A percentile compares a stretch with the other conserved stretches of the same genome.
These are phyloP conservation scores for Rosa chinensis DNA, from an alignment of 306 rosid genomes.

Conservation along the genomic window DNA sequence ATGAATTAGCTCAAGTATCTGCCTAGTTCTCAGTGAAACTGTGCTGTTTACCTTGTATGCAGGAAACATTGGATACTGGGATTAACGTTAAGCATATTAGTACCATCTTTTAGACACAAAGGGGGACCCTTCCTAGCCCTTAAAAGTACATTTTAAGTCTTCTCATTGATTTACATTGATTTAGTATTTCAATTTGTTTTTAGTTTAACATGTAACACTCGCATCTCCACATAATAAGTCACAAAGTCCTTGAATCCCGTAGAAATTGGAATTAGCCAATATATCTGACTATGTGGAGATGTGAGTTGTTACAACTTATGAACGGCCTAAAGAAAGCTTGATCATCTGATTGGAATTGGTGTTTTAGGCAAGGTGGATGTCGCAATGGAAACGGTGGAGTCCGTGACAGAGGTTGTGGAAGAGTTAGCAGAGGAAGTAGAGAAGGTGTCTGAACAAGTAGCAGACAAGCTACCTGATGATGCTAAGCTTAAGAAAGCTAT, in stretches of 20 bases:
- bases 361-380: constrained; percentile 8
- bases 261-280: background rate
- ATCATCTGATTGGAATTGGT: background rate
- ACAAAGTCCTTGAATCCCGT: no score
- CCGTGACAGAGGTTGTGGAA: constrained; percentile 20
- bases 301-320: background rate
- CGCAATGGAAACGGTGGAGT: constrained; percentile 7
- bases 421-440: constrained; percentile 7
- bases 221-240: background rate
- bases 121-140: constrained; percentile 12
- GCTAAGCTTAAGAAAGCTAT: constrained; percentile 15
- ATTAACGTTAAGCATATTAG: background rate
- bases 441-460: constrained; percentile 9
- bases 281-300: background rate
- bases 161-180: background rate
- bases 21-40: background rate
- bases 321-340: background rate
- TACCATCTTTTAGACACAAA: constrained; percentile 18
- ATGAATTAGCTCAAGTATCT: background rate
- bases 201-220: background rate
- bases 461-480: constrained; percentile 13
- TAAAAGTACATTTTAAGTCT: background rate
- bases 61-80: constrained; percentile 15
- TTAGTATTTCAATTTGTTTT: background rate
- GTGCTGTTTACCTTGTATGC: background rate